Conservation (phyloP, 371 early-diverging fungal species). For the Dichotomocladium elegans region DNA sequence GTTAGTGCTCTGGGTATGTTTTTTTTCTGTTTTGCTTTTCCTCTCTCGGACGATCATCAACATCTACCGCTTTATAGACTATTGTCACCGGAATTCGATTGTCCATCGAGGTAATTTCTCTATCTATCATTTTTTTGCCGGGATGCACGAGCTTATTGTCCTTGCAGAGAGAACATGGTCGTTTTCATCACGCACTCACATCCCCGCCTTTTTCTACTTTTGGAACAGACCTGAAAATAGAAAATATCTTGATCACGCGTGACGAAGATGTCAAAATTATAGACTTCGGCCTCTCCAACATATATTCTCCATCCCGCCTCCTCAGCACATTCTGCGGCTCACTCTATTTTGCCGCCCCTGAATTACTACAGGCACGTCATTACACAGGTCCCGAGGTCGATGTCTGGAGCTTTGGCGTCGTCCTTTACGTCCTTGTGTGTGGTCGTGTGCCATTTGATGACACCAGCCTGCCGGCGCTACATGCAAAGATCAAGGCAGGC, state of each 20-base stretch:
- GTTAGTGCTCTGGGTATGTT: conserved; percentile 66
- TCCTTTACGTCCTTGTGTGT: conserved; percentile 80
- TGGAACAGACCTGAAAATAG: conserved; percentile 85
- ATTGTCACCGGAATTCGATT: conserved; percentile 64
- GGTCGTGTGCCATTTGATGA: conserved; percentile 89
- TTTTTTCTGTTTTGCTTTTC: neutral
- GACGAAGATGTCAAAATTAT: conserved; percentile 61
- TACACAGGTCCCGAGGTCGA: conserved; percentile 92
- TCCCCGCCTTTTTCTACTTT: conserved; percentile 65
- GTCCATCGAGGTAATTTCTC: conserved; percentile 58
- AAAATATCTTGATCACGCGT: conserved; percentile 77
- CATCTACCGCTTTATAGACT: conserved; percentile 24
- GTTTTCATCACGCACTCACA: too few relatives aligned
- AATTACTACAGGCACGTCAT: conserved; percentile 75
- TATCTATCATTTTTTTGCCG: neutral
- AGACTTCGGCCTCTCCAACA: conserved; percentile 90
- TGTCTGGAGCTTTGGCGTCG: conserved; percentile 89
- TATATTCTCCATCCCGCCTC: conserved; percentile 61
- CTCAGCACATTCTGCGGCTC: conserved; percentile 83
- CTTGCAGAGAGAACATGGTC: too few relatives aligned
- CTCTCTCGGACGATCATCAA: neutral
- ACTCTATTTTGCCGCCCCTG: conserved; percentile 83
- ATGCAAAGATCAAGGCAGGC: conserved; percentile 63
- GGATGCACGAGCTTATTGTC: conserved; percentile 11
- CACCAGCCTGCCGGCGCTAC: conserved; percentile 56